Base-by-base conservation (phyloP, 352 stramenopile genomes). In the Phytophthora pini region DNA sequence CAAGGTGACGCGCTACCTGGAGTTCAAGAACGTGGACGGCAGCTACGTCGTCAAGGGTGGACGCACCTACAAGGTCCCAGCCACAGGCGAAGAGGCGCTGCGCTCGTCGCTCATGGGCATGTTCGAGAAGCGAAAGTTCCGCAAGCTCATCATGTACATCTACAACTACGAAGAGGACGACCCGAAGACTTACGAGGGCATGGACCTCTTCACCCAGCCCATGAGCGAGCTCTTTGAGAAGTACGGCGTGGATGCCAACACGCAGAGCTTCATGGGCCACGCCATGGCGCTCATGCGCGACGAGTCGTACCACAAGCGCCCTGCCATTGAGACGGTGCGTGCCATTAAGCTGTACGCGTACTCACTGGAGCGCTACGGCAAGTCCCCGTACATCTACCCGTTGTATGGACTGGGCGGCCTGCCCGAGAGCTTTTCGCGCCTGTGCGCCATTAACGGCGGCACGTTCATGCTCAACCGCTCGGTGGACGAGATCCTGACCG, bases 381-480 rank as follows among this genome's bases (percentile, higher is more conserved):
- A 98, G 72, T 98, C 88, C 43, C 98, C 98, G 44, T 99, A 99
- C 88, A 98, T 99, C 66, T 99, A 99, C 82, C 98, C 98, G 49
- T 92, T 99, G 44, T 99, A 99, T 77, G 98, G 98, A 45, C 88
- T 99, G 39, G 97, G 97, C 36, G 97, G 97, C 26, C 83, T 99
- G 41, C 98, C 98, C 5, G 97, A 99, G 80, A 97, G 97, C 56
- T 99, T 99, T 78, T 99, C 97, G 60, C 94, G 98, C 41, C 93
- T 99, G 6, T 99, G 96, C 68, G 98, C 98, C 17, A 99, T 99
- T 77, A 95, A 99, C 81, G 98, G 98, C 57, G 97, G 98, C 66
- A 99, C 97, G 41, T 99, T 99, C 74, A 99, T 99, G 97, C 89
- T 99, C 26, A 98, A 99, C 81, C 95, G 95, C 55, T 87, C 93